Base-by-base conservation (phyloP, 2,329 filamentous ascomycete genomes). In the Trichoderma sp. region DNA sequence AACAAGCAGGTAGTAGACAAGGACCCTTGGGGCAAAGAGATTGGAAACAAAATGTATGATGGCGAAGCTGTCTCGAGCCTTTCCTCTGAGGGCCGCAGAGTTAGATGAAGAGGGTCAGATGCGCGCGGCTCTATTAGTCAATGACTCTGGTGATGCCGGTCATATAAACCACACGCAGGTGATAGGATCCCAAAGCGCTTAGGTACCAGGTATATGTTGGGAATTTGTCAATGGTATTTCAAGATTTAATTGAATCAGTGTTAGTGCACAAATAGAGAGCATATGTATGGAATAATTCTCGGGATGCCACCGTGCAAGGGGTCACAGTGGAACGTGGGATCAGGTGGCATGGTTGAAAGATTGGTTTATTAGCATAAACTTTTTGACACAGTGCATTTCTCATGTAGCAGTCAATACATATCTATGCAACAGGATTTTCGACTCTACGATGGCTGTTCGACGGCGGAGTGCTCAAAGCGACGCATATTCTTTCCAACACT, bases 1-100 rank as follows among this genome's bases (percentile, higher is more conserved):
- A 73, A 77, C 28, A 78, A 75, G 79, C 84, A 80, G 39, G 79
- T 78, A 18, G 34, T 26, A 9, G 60, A 32, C 15, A 32, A 12
- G 11, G 47, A 43, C 26, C 51, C 65, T 18, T 56, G 18, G 43
- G 57, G 34, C 12, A 56, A 70, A 21, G 56, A 43, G 1, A 14
- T 28, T 18, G 24, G 62, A 64, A 65, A n/a, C 12, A 66, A 43
- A 15, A 4, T 32, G 4, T 69, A 21, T 21, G 58, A 58, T 3
- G 64, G 26, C 2, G 43, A 36, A 15, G n/a, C 43, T 15, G 12
- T 15, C 24, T 12, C 32, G 26, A 63, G 15, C 6, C 34, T 43
- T 36, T 18, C 32, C 5, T 24, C 47, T 2, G 15, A 43, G 6
- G 30, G 36, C 26, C 9, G 14, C 7, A 61, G 21, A 8, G 30